Evolutionary conservation across 1,284 basidiomycete species (phyloP).

Genomic region (Schizopora paradoxa): DNA sequence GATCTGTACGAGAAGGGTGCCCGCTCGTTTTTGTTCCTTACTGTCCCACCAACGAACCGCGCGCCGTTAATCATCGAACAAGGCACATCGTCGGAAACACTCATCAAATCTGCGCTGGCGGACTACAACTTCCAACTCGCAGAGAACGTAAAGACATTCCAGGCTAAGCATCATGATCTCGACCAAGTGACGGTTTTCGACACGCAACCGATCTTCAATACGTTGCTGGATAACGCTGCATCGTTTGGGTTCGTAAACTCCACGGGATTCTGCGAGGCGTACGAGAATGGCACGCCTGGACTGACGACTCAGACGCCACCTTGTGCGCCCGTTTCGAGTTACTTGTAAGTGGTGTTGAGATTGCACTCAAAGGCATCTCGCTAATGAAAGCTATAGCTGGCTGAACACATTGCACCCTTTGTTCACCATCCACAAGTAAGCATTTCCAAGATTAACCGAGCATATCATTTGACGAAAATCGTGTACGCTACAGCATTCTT

Average conservation of each 20-base stretch:
- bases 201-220: conserved; percentile 53
- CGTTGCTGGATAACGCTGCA: conserved; percentile 44
- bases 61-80: conserved; percentile 50
- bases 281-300: conserved; percentile 50
- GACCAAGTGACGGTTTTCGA: conserved; percentile 46
- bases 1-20: conserved; percentile 49
- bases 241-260: conserved; percentile 52
- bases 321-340: conserved; percentile 57
- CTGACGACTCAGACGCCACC: conserved; percentile 45
- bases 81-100: conserved; percentile 34
- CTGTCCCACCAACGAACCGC: conserved; percentile 59
- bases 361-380: not conserved
- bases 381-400: conserved; percentile 35
- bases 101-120: conserved; percentile 37
- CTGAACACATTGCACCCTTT: conserved; percentile 49
- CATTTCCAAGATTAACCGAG: not conserved
- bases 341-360: conserved; percentile 45
- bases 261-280: conserved; percentile 55
- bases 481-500: conserved; percentile 32
- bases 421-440: conserved; percentile 45
- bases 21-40: conserved; percentile 60
- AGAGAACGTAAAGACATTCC: conserved; percentile 36
- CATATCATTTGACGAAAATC: conserved; percentile 1
- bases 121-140: conserved; percentile 49
- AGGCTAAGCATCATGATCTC: conserved; percentile 37